Conservation (phyloP, 306 rosid species). For the Sphenostylis stenocarpa region DNA sequence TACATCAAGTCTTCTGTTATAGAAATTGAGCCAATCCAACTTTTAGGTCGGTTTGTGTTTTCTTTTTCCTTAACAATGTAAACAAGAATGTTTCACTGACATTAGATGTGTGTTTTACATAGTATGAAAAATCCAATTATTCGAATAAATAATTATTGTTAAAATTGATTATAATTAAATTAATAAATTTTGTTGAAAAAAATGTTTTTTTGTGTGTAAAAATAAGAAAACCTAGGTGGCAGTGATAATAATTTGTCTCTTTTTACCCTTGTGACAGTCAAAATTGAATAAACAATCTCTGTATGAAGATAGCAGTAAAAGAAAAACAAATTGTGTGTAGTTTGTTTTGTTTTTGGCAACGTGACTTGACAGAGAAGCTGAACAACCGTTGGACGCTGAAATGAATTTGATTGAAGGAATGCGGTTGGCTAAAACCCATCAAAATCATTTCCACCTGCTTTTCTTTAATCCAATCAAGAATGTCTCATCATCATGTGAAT, state of each 20-base stretch:
- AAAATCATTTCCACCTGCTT: slow-evolving; percentile 20
- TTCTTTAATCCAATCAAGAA: slow-evolving; percentile 2
- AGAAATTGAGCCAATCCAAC: background rate
- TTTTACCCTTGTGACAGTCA: background rate
- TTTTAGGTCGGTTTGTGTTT: background rate
- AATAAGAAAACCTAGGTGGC: background rate
- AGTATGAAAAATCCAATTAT: too few species aligned
- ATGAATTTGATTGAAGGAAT: slow-evolving; percentile 14
- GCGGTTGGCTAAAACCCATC: slow-evolving; percentile 25
- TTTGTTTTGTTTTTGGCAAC: background rate
- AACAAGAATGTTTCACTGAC: background rate
- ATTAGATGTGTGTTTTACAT: too few species aligned
- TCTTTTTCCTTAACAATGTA: background rate
- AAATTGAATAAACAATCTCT: background rate
- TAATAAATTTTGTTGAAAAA: too few species aligned
- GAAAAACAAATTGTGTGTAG: background rate
- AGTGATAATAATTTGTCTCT: slow-evolving; percentile 5
- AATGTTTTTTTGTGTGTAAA: too few species aligned
- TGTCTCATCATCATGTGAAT: slow-evolving; percentile 28
- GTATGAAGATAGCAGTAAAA: background rate
- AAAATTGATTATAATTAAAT: too few species aligned
- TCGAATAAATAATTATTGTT: too few species aligned
- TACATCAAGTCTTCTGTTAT: too few species aligned
- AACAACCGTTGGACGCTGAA: slow-evolving; percentile 30
- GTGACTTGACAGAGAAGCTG: background rate